Evolutionary conservation across 495 filamentous ascomycete genomes (phyloP), one percentile per base, ranked within the genome.

Genomic region (Lasiosphaeria miniovina): DNA sequence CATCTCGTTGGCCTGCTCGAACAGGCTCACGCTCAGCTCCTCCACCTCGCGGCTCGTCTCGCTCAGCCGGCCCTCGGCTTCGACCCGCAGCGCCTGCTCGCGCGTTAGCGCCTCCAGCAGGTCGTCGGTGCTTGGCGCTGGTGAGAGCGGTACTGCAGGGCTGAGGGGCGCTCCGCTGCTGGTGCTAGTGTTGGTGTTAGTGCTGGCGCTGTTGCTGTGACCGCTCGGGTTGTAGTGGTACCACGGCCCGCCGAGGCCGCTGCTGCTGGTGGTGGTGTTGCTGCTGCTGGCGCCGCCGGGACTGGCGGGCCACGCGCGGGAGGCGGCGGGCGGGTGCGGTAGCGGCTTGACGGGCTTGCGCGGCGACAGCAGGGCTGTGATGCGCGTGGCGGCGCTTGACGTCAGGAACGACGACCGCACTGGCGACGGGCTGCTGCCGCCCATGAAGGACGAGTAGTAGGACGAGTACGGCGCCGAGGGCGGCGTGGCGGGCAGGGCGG

Each of bases 1-100:
- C 93, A 98, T 98, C 78, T 96, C 90, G 66, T 98, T 98, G 15
- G 94, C 94, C 73, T 96, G 87, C 70, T 90, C 86, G 75, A 98
- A 98, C 53, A 98, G 77, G 62, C 87, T 84, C 49, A 86, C 88
- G 38, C 85, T 90, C 63, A 98, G 76, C 67, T 98, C 94, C 71
- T 98, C 95, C 12, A 98, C 80, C 75, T 98, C 94, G 1, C 75
- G 80, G 52, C 81, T 88, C 35, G 90, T 87, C 55, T 87, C 83
- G 64, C 77, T 79, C 36, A 96, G 77, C 61, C 84, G 82, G 40
- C 80, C 78, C 74, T 98, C 94, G 3, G 93, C 93, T 11, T 83
- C 81, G 31, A 81, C 78, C 46, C 94, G 88, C 52, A 91, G 77
- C 35, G 71, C 71, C 65, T 88, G 85, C 70, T 97, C 94, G 54